Evolutionary conservation across 305 asterid genomes (phyloP).

Genomic region (Lippia alba): DNA sequence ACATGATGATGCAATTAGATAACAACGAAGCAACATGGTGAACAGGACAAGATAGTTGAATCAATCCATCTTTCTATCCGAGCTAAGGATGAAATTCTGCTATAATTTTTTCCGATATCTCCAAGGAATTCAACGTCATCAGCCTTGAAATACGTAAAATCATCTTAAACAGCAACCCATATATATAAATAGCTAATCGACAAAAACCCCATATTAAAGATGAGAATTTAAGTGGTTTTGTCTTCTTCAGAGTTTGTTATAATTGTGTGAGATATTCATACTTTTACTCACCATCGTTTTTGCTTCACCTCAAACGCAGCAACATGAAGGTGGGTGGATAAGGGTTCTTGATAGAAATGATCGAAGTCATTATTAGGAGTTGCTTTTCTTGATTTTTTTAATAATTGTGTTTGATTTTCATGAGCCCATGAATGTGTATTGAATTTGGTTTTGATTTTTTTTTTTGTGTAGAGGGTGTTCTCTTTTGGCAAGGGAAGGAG

Average conservation of each 20-base stretch:
- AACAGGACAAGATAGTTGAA: neutral
- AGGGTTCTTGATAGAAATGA: neutral
- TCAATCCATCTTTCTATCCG: too few species aligned
- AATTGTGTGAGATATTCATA: neutral
- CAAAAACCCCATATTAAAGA: neutral
- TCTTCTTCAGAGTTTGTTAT: too few species aligned
- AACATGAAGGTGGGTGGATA: conserved; percentile 35
- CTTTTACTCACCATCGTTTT: neutral
- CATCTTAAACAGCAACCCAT: conserved; percentile 7
- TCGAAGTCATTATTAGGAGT: too few species aligned
- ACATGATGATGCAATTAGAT: too few species aligned
- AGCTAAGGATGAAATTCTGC: neutral
- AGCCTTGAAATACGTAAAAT: conserved; percentile 4
- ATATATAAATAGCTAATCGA: conserved; percentile 11
- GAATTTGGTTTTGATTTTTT: neutral
- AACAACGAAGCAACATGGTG: neutral
- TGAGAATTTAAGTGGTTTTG: neutral
- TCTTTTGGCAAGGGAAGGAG: conserved; percentile 93
- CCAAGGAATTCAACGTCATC: neutral
- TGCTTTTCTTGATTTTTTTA: neutral
- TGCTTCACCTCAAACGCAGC: conserved; percentile 22
- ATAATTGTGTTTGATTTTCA: conserved; percentile 15
- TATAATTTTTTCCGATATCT: neutral
- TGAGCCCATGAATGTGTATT: neutral
- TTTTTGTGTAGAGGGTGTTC: conserved; percentile 68